Base-by-base conservation (phyloP, 139 green algal species). In the Closterium sp. region DNA sequence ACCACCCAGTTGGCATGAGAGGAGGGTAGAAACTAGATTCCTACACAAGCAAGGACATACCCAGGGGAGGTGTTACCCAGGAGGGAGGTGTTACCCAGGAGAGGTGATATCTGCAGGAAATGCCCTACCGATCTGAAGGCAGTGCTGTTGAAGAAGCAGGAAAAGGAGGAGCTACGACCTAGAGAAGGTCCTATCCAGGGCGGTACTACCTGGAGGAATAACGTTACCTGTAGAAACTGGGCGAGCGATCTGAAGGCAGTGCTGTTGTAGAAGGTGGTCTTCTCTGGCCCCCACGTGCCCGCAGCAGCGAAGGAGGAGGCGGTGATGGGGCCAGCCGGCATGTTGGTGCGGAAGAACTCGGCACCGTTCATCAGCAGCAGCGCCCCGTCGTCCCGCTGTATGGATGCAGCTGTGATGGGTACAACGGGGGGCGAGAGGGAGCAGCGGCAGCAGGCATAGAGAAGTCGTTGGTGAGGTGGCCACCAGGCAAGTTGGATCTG, bases 331-430 rank as follows among this genome's bases (percentile, higher is more conserved):
- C 35, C 36, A n/a, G 89, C 36, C 25, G 89, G 89, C 36, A 91
- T 84, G 84, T 90, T 90, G 64, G 36, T 25, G 9, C 89, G 84
- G 69, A 55, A 91, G 6, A 89, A 83, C 69, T 91, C 89, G 19
- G 25, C 30, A 9, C 89, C 89, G 84, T 91, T 91, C 23, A 91
- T 76, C 19, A 84, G 88, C 1, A 91, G 7, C 3, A 91, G 9
- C 3, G 66, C 89, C 9, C 89, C 89, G 30, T 91, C 89, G 4
- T 87, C 87, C 35, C 87, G 23, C 55, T 76, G 55, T 9, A 36
- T 8, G 19, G 23, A 87, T 12, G 35, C 35, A 21, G 25, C 76
- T 87, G 35, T 91, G 87, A 55, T 55, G 36, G 36, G 36, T 55
- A 6, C 36, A 55, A 55, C 36, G 36, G 6, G 36, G 6, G 36